Conservation (phyloP, 768 basidiomycete genomes). For the Suillus spraguei region DNA sequence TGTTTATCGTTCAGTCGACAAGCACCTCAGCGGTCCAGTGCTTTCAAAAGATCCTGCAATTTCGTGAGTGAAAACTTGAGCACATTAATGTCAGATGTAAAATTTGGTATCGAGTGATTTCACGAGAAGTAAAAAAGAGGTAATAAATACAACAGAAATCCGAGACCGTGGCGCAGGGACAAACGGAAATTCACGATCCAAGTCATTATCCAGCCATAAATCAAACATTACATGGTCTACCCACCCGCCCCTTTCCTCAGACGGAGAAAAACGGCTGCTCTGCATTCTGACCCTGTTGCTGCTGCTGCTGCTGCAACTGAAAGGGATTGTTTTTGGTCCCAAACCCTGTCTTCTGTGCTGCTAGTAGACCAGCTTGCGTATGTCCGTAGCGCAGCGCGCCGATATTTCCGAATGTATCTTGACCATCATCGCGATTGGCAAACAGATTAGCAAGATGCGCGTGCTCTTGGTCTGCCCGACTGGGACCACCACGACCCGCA, state of each 20-base stretch:
- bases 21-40: no score
- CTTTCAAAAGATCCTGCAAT: not conserved
- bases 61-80: not conserved
- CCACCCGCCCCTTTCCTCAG: conserved; percentile 35
- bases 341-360: conserved; percentile 49
- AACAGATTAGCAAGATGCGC: conserved; percentile 78
- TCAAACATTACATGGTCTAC: conserved; percentile 4
- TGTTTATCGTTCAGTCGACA: no score
- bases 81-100: not conserved
- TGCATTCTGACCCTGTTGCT: conserved; percentile 48
- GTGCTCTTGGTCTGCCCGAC: conserved; percentile 68
- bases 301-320: conserved; percentile 56
- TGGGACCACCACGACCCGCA: conserved; percentile 27
- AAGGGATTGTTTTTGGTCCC: conserved; percentile 68
- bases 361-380: conserved; percentile 53
- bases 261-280: conserved; percentile 86
- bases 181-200: conserved; percentile 12
- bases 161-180: not conserved
- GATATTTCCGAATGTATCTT: conserved; percentile 94
- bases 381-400: conserved; percentile 76
- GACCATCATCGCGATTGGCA: conserved; percentile 87
- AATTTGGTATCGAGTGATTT: conserved; percentile 3
- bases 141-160: not conserved
- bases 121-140: conserved; percentile 7
- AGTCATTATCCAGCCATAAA: conserved; percentile 13